Percentiles rank a stretch among this genome's conserved stretches.
These are phyloP conservation scores for Exophiala viscosa DNA, from an alignment of 2,329 filamentous ascomycete species.

Conservation along the genomic window DNA sequence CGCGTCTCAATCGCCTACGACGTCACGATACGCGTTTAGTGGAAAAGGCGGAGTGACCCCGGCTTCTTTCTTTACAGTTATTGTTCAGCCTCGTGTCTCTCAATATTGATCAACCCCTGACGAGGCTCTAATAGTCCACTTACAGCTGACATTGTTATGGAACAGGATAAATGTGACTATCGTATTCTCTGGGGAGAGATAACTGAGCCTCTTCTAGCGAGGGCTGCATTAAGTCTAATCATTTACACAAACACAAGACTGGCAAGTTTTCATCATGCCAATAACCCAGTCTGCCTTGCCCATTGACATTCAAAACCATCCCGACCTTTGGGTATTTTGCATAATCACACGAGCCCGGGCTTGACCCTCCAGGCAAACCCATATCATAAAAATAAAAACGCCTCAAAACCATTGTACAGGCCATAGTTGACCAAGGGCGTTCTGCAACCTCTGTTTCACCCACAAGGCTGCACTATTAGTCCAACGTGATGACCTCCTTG, in stretches of 20 bases:
- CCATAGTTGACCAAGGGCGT: too few species aligned
- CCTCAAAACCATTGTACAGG: neutral
- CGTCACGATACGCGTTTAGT: too few species aligned
- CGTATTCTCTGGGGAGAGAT: neutral
- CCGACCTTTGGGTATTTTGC: constrained; percentile 1
- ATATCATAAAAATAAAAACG: constrained; percentile 1
- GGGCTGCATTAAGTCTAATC: neutral
- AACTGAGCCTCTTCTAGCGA: neutral
- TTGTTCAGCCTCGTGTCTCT: too few species aligned
- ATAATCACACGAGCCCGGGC: neutral
- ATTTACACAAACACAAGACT: neutral
- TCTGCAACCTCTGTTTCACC: too few species aligned
- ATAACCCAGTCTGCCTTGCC: neutral
- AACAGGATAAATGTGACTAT: neutral
- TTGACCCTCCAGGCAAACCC: neutral
- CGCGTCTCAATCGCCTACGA: too few species aligned
- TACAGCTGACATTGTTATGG: too few species aligned
- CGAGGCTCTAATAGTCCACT: too few species aligned
- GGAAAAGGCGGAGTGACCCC: too few species aligned
- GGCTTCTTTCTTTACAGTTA: too few species aligned
- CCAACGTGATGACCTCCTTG: constrained; percentile 19
- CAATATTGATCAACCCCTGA: too few species aligned
- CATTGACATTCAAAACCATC: neutral
- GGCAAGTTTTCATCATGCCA: neutral
- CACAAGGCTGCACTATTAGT: constrained; percentile 3